Conservation (phyloP, 1,284 basidiomycete species). For the Puccinia horiana region DNA sequence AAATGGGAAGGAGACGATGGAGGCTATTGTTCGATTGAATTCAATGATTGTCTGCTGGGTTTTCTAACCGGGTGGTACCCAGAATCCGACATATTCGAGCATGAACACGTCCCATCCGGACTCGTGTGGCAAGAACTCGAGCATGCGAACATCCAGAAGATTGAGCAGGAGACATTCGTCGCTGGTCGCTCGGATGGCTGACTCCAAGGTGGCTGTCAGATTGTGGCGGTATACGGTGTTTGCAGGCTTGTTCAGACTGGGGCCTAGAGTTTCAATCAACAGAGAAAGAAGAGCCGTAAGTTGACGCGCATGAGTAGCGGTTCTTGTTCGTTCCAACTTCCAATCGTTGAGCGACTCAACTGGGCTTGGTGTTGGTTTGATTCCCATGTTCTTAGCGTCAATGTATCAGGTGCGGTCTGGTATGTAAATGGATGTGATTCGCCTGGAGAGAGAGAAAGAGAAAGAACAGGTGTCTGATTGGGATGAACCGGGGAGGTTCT, state of each 20-base stretch:
- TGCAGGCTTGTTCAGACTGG: constrained; percentile 81
- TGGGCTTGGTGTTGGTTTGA: neutral
- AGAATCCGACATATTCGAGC: too few species aligned
- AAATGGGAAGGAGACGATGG: too few species aligned
- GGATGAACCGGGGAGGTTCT: too few species aligned
- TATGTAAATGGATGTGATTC: neutral
- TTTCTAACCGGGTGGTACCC: too few species aligned
- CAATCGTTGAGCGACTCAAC: constrained; percentile 21
- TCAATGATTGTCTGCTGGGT: too few species aligned
- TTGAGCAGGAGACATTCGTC: constrained; percentile 77
- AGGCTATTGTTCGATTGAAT: too few species aligned
- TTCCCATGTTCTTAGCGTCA: neutral
- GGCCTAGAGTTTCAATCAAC: constrained; percentile 83
- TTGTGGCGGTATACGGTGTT: constrained; percentile 94
- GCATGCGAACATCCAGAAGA: constrained; percentile 88
- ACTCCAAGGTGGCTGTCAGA: constrained; percentile 91
- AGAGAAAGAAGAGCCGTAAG: constrained; percentile 59
- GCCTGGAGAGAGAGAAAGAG: too few species aligned
- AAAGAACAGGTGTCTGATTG: too few species aligned
- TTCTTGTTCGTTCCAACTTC: neutral
- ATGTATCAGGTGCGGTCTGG: neutral
- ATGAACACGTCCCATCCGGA: constrained; percentile 97
- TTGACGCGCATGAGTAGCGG: neutral
- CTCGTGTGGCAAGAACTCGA: constrained; percentile 92
- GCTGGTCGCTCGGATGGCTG: constrained; percentile 71